A percentile compares a stretch with the other conserved stretches of the same genome.
Conservation (phyloP, 31 red algal genomes). For the Asparagopsis taxiformis region DNA sequence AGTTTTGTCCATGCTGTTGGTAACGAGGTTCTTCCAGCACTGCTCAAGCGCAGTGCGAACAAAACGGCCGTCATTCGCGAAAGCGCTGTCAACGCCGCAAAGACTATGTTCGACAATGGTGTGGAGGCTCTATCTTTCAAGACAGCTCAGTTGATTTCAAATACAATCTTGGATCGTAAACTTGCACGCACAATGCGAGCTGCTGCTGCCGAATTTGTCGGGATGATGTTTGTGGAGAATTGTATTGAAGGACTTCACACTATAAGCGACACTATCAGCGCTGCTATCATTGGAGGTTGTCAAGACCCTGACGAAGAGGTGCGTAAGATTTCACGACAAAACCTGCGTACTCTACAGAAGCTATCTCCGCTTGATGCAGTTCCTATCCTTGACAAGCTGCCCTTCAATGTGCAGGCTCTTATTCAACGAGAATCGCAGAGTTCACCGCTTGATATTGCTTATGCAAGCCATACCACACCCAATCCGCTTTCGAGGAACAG, state of each 20-base stretch:
- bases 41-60: conserved; percentile 22
- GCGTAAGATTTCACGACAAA: conserved; percentile 37
- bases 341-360: conserved; percentile 20
- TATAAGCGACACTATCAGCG: conserved; percentile 16
- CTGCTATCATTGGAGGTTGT: conserved; percentile 40
- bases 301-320: conserved; percentile 51
- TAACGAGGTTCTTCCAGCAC: conserved; percentile 23
- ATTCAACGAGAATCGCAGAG: background rate
- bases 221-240: conserved; percentile 48
- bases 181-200: conserved; percentile 13
- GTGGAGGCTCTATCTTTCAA: conserved; percentile 28
- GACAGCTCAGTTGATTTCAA: conserved; percentile 16
- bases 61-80: conserved; percentile 60
- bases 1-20: conserved; percentile 36
- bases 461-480: background rate
- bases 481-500: background rate
- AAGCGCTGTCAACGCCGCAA: conserved; percentile 29
- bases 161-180: conserved; percentile 25
- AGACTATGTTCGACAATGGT: conserved; percentile 58
- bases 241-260: conserved; percentile 10
- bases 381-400: conserved; percentile 3
- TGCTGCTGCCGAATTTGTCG: conserved; percentile 55
- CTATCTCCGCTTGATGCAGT: background rate
- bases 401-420: background rate
- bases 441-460: background rate